phyloP scores from a whole-genome alignment of 2,329 filamentous ascomycete genomes.

The Sclerotinia nivalis region DNA sequence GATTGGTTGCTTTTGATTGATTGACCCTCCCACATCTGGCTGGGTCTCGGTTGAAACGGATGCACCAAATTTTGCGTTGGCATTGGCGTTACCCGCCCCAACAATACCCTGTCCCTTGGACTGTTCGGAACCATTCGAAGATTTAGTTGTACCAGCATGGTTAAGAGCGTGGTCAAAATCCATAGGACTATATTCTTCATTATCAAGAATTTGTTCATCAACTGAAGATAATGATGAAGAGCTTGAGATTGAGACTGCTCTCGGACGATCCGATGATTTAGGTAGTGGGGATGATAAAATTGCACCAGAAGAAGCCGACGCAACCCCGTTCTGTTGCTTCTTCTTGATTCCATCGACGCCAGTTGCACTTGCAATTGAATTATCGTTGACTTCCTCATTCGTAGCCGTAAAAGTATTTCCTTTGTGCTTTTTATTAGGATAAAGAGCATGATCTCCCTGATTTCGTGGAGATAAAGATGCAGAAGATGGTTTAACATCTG shows the following conservation, averaged over 20 bases:
- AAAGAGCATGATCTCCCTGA: slow-evolving; percentile 26
- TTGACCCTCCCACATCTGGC: slow-evolving; percentile 23
- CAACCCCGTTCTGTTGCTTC: slow-evolving; percentile 21
- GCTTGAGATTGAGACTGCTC: slow-evolving; percentile 40
- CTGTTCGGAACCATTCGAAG: slow-evolving; percentile 12
- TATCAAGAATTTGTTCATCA: slow-evolving; percentile 37
- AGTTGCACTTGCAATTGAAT: slow-evolving; percentile 21
- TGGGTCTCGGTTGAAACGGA: slow-evolving; percentile 37
- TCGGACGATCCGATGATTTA: slow-evolving; percentile 17
- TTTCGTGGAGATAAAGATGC: slow-evolving; percentile 29
- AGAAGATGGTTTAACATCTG: slow-evolving; percentile 21
- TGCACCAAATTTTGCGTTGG: slow-evolving; percentile 32
- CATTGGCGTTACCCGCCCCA: slow-evolving; percentile 24
- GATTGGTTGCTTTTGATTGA: slow-evolving; percentile 36
- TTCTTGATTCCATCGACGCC: background rate
- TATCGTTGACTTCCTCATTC: slow-evolving; percentile 30
- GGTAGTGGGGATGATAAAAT: slow-evolving; percentile 16
- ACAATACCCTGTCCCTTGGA: slow-evolving; percentile 21
- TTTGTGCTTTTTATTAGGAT: slow-evolving; percentile 37
- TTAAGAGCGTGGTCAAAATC: slow-evolving; percentile 23
- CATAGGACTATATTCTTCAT: slow-evolving; percentile 24
- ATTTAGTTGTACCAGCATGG: slow-evolving; percentile 21
- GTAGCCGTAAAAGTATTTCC: slow-evolving; percentile 30
- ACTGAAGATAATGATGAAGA: slow-evolving; percentile 44
- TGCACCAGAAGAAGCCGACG: slow-evolving; percentile 6